phyloP scores from a whole-genome alignment of 2,329 filamentous ascomycete species.

The Trichoderma gracile region DNA sequence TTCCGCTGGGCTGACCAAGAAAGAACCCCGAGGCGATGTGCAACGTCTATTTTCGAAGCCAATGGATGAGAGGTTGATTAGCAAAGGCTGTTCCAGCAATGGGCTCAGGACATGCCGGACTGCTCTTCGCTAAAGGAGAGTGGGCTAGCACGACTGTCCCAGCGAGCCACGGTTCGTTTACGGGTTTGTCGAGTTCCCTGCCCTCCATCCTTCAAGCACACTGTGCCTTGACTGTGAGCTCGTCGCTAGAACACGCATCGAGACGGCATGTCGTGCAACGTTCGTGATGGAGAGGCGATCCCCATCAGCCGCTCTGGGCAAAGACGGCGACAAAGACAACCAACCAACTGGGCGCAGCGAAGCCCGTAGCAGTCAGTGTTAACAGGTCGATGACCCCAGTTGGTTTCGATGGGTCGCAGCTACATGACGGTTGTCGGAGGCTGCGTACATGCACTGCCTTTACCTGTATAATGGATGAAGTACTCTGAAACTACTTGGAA shows the following conservation, averaged over 20 bases:
- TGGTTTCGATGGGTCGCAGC: neutral
- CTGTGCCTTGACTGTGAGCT: neutral
- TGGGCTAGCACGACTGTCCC: neutral
- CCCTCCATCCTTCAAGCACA: too few relatives aligned
- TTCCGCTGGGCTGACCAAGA: neutral
- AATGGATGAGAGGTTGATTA: neutral
- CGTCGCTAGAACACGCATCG: neutral
- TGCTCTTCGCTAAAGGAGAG: neutral
- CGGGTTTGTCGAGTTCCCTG: neutral
- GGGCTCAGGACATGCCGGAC: neutral
- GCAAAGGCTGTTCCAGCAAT: neutral
- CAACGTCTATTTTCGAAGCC: neutral
- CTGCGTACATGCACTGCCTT: neutral
- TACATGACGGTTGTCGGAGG: neutral
- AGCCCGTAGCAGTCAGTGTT: too few relatives aligned
- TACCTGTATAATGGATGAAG: neutral
- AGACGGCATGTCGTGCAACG: constrained; percentile 11
- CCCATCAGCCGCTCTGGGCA: constrained; percentile 9
- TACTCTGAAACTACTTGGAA: neutral
- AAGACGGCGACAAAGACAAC: neutral
- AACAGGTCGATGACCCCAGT: neutral
- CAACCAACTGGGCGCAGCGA: neutral
- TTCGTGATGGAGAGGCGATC: constrained; percentile 8
- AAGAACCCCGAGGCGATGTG: constrained; percentile 4
- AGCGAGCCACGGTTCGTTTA: neutral